Conservation (phyloP, 1,139 yeast species). For the Kluyveromyces sp. region DNA sequence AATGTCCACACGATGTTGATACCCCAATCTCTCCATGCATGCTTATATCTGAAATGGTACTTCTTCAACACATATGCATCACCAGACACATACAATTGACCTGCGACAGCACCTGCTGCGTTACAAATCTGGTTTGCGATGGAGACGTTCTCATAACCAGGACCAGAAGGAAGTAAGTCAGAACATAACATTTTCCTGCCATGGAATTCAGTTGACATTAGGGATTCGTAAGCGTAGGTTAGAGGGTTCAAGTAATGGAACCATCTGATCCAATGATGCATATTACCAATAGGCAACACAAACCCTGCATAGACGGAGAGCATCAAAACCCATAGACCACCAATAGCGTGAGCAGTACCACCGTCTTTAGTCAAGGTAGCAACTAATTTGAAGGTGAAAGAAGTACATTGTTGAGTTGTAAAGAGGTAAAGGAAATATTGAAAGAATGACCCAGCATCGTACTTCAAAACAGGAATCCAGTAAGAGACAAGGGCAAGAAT, state of each 20-base stretch:
- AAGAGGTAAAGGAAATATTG: constrained; percentile 45
- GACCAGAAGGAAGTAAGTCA: constrained; percentile 45
- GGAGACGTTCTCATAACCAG: constrained; percentile 38
- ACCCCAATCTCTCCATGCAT: constrained; percentile 65
- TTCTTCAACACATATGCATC: constrained; percentile 37
- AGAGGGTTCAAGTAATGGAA: constrained; percentile 51
- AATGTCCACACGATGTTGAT: constrained; percentile 48
- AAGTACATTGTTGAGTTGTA: constrained; percentile 42
- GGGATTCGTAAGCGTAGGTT: constrained; percentile 47
- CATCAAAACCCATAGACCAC: constrained; percentile 46
- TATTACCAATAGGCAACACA: constrained; percentile 47
- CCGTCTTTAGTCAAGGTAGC: constrained; percentile 50
- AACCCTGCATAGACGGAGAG: constrained; percentile 54
- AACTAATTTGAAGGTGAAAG: constrained; percentile 52
- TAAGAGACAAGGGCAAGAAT: constrained; percentile 44
- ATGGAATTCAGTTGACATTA: constrained; percentile 53
- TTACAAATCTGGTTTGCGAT: constrained; percentile 41
- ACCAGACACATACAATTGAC: constrained; percentile 40
- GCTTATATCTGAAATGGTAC: constrained; percentile 39
- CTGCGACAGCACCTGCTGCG: constrained; percentile 41
- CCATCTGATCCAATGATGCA: constrained; percentile 64
- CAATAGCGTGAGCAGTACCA: constrained; percentile 56
- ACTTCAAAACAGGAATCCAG: constrained; percentile 50
- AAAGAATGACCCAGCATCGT: constrained; percentile 56
- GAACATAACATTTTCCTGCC: constrained; percentile 43